Conservation (phyloP, 306 rosid genomes). For the Glycine latifolia region DNA sequence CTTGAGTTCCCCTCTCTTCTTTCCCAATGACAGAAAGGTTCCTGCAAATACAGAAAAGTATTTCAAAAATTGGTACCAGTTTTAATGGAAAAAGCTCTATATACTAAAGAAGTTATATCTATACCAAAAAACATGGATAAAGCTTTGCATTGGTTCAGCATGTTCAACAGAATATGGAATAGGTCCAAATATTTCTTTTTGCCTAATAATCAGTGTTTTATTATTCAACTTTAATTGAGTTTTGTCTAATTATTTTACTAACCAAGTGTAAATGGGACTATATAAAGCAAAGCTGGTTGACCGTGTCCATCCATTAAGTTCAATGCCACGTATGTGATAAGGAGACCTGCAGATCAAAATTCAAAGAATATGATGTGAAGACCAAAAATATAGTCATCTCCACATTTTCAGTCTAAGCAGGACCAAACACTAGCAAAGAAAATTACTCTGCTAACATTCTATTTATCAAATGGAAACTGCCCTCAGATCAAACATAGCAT, state of each 20-base stretch:
- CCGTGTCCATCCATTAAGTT: conserved; percentile 99
- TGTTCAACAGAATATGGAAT: background rate
- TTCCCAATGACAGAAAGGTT: conserved; percentile 85
- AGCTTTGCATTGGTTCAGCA: background rate
- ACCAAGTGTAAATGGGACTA: conserved; percentile 96
- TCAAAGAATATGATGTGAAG: conserved; percentile 27
- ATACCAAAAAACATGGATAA: background rate
- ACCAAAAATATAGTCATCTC: too few relatives aligned
- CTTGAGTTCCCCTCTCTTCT: conserved; percentile 87
- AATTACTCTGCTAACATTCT: conserved; percentile 1
- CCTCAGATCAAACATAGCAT: conserved; percentile 44
- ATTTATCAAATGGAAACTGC: conserved; percentile 21
- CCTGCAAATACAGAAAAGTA: conserved; percentile 60
- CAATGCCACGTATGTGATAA: conserved; percentile 89
- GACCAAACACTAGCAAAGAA: conserved; percentile 28
- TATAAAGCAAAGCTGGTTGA: conserved; percentile 95
- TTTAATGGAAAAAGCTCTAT: too few relatives aligned
- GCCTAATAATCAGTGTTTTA: conserved; percentile 13
- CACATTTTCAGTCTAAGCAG: background rate
- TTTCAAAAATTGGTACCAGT: background rate
- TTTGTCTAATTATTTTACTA: conserved; percentile 43
- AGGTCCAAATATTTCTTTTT: background rate
- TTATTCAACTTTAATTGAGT: background rate
- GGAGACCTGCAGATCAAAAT: conserved; percentile 68
- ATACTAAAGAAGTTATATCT: background rate